Evolutionary conservation across 495 filamentous ascomycete species (phyloP).

Genomic region (Viridothelium virens): DNA sequence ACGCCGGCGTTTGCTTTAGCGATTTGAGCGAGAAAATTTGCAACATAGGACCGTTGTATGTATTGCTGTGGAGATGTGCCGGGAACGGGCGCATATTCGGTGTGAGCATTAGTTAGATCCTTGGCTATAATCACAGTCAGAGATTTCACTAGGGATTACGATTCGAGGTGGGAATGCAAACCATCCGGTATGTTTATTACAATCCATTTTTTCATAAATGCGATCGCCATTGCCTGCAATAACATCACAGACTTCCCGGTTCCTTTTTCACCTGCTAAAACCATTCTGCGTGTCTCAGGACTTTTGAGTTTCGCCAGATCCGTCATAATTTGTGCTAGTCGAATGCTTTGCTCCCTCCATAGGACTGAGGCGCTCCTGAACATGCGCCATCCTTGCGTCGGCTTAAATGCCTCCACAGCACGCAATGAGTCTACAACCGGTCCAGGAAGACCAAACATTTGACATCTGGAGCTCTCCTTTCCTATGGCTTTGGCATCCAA

Average conservation of each 20-base stretch:
- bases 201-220: conserved; percentile 74
- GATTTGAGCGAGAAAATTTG: conserved; percentile 63
- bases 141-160: conserved; percentile 6
- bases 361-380: conserved; percentile 74
- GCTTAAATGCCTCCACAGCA: conserved; percentile 79
- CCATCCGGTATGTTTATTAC: conserved; percentile 90
- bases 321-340: conserved; percentile 56
- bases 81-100: conserved; percentile 67
- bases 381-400: conserved; percentile 78
- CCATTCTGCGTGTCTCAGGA: conserved; percentile 46
- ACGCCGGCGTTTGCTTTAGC: conserved; percentile 61
- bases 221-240: conserved; percentile 77
- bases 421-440: conserved; percentile 68
- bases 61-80: conserved; percentile 47
- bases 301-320: conserved; percentile 29
- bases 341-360: conserved; percentile 64
- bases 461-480: conserved; percentile 36
- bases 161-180: conserved; percentile 30
- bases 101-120: conserved; percentile 69
- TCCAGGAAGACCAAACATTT: conserved; percentile 62
- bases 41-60: conserved; percentile 66
- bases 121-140: conserved; percentile 49
- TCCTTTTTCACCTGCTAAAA: conserved; percentile 62
- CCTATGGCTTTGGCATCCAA: conserved; percentile 48
- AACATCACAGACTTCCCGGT: conserved; percentile 80